Base-by-base conservation (phyloP, 2,329 filamentous ascomycete species). In the Thelonectria rubi region DNA sequence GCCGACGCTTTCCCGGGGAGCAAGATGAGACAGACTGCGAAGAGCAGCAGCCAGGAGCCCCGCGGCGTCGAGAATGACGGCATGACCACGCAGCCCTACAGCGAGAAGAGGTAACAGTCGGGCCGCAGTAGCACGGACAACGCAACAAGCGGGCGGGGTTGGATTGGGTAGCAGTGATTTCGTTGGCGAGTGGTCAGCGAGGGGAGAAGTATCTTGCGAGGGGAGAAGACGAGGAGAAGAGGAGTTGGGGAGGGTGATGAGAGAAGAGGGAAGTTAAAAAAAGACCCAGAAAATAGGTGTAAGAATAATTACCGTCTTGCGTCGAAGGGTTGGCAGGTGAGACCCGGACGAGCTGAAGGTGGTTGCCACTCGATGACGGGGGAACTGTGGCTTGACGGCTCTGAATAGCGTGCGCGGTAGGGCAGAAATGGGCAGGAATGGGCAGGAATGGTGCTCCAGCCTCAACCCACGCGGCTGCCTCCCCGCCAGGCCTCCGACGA, bases 1-100 rank as follows among this genome's bases (percentile, higher is more conserved):
- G 88, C 88, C 20, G 80, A 80, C 3, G 81, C 86, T 63, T 81
- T 82, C 54, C 81, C 79, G 20, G 86, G 85, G 52, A 89, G 77
- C 47, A 89, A 69, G n/a, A 86, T 74, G 60, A 91, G 76, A 54
- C 87, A 71, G 45, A 73, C 68, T 47, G 69, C 65, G 51, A 88
- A 72, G 65, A 84, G 76, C 57, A 89, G 78, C 73, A 89, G 77
- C 75, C 82, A 78, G 37, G 76, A 76, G 72, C 80, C 79, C 78
- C 81, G 81, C 73, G 82, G 75, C 65, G 80, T 74, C 60, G 76
- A 74, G 63, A 80, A 75, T 65, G 78, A 79, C 68, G 82, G 76
- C 85, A 87, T 87, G 69, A 65, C 52, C 21, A 51, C 64, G 67
- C 69, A 73, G 70, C 64, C 64, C 64, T 70, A 55, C 53, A 57